Evolutionary conservation across 1,139 yeast genomes (phyloP), one percentile per base, ranked within the genome.

Genomic region (Pichia sp.): DNA sequence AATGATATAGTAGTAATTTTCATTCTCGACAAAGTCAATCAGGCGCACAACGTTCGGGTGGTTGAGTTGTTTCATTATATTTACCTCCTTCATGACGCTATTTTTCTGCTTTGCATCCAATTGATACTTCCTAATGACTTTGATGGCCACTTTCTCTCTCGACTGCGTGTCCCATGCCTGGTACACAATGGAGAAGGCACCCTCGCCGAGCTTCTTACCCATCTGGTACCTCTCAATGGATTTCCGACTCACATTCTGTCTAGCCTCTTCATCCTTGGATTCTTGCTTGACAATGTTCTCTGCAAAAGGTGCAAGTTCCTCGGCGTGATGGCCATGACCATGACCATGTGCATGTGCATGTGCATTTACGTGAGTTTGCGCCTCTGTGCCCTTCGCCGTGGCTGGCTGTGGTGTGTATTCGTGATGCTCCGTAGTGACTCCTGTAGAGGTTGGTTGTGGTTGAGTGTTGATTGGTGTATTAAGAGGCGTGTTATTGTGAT

Each of bases 111-210:
- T 68, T 61, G 39, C 59, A 62, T 67, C 72, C 48, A 78, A 61
- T 47, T 80, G 78, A 41, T 66, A 64, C 58, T 88, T 91, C 51
- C 74, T 71, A 42, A 93, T 87, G 42, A 87, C 77, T 56, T 91
- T 91, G 49, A 91, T 74, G 16, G 98, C 96, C 32, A 87, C 88
- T 9, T 58, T 50, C 33, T 67, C 69, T 15, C 68, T 63, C 2
- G 72, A 64, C 10, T 50, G 48, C 5, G 56, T 42, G 50, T 79
- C 77, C 25, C 64, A 48, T 0, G 95, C 96, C 50, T 75, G 75
- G 60, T 78, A 87, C 6, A 88, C 97, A 18, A 75, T 71, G 4
- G 95, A 84, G 56, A 88, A 88, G 0, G 97, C 97, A 13, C 97
- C 97, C 55, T 84, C 91, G 1, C 88, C 88, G 11, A 81, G 62